Evolutionary conservation across 164 flowering plant genomes (phyloP).

Genomic region (Aristolochia contorta): DNA sequence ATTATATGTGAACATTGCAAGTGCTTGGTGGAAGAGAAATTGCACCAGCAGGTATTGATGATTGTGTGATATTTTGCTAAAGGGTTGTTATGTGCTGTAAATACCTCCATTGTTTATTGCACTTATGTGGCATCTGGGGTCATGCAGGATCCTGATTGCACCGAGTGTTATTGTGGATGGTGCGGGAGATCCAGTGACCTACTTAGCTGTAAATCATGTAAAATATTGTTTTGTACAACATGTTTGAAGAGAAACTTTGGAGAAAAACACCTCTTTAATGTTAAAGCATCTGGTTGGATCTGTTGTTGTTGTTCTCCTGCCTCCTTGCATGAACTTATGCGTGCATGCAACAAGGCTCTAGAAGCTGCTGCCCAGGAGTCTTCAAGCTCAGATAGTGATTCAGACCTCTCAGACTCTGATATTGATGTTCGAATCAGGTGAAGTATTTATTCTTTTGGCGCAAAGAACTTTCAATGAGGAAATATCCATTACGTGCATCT

Average conservation of each 20-base stretch:
- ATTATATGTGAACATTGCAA: conserved; percentile 65
- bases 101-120: neutral
- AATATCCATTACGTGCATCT: no score
- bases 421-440: conserved; percentile 38
- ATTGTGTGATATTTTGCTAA: neutral
- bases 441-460: no score
- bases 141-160: conserved; percentile 61
- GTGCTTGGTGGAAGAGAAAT: conserved; percentile 33
- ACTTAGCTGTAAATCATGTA: conserved; percentile 58
- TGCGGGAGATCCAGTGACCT: conserved; percentile 61
- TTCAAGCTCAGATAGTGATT: conserved; percentile 70
- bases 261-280: conserved; percentile 32
- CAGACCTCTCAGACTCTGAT: conserved; percentile 45
- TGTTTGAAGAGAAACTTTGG: conserved; percentile 73
- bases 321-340: conserved; percentile 35
- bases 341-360: conserved; percentile 44
- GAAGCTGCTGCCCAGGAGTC: conserved; percentile 19
- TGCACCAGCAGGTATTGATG: conserved; percentile 39
- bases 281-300: conserved; percentile 45
- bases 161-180: conserved; percentile 77
- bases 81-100: no score
- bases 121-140: neutral
- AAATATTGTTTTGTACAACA: conserved; percentile 41
- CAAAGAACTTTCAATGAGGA: no score
- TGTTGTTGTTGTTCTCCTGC: conserved; percentile 75